A percentile compares a stretch with the other conserved stretches of the same genome.
phyloP scores from a whole-genome alignment of 1,284 basidiomycete species.

The Sanguinoderma infundibulare region DNA sequence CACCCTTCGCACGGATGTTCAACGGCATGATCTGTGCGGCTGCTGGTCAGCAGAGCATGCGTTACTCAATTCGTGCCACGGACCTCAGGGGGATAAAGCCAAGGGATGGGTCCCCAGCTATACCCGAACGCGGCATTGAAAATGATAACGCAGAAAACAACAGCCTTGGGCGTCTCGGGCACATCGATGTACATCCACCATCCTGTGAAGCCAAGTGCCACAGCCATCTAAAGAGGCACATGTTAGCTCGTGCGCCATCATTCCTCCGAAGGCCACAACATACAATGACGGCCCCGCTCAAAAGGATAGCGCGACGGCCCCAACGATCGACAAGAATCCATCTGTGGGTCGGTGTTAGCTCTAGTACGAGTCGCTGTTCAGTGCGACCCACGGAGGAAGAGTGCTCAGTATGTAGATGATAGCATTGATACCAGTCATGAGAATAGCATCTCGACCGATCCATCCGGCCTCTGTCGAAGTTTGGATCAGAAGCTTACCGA shows the following conservation, averaged over 20 bases:
- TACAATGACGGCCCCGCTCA: slow-evolving; percentile 90
- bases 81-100: slow-evolving; percentile 90
- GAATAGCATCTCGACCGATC: slow-evolving; percentile 94
- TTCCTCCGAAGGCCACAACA: slow-evolving; percentile 34
- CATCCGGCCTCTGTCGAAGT: slow-evolving; percentile 84
- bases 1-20: slow-evolving; percentile 90
- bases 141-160: slow-evolving; percentile 90
- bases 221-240: slow-evolving; percentile 66
- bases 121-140: slow-evolving; percentile 96
- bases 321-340: slow-evolving; percentile 96
- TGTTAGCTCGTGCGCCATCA: not conserved
- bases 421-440: slow-evolving; percentile 97
- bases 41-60: not conserved
- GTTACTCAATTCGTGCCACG: slow-evolving; percentile 4
- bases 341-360: slow-evolving; percentile 44
- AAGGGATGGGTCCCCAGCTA: slow-evolving; percentile 45
- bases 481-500: slow-evolving; percentile 4
- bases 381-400: slow-evolving; percentile 70
- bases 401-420: slow-evolving; percentile 88
- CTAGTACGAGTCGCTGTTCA: not conserved
- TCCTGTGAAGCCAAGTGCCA: slow-evolving; percentile 79
- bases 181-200: slow-evolving; percentile 96
- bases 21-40: slow-evolving; percentile 86
- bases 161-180: slow-evolving; percentile 83
- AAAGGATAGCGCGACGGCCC: slow-evolving; percentile 88